Conservation (phyloP, 83 land plant genomes). For the Thuja plicata region DNA sequence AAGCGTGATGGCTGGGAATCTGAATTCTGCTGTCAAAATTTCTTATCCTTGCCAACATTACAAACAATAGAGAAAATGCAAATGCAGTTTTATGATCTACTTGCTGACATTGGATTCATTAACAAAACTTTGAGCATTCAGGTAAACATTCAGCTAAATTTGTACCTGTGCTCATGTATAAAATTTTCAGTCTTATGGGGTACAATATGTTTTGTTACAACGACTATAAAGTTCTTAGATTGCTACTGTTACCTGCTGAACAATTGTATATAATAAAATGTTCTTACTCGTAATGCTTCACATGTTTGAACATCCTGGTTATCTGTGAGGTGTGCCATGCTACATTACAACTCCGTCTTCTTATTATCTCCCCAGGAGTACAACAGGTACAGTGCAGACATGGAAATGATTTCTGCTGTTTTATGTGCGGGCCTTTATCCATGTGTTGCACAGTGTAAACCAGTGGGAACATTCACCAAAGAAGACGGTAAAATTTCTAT, state of each 20-base stretch:
- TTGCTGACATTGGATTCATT: constrained; percentile 83
- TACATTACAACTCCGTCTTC: background rate
- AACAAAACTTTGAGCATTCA: constrained; percentile 55
- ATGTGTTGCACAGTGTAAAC: constrained; percentile 90
- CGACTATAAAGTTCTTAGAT: background rate
- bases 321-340: background rate
- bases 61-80: constrained; percentile 92
- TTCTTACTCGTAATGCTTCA: background rate
- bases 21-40: constrained; percentile 83
- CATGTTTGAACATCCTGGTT: background rate
- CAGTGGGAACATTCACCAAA: constrained; percentile 85
- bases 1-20: constrained; percentile 72
- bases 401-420: constrained; percentile 90
- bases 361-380: constrained; percentile 51
- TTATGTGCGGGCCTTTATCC: constrained; percentile 97
- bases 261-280: background rate
- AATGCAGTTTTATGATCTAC: constrained; percentile 73
- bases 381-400: constrained; percentile 71
- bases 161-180: background rate
- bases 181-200: background rate
- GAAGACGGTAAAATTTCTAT: constrained; percentile 93
- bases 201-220: background rate
- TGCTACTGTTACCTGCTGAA: background rate
- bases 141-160: constrained; percentile 23
- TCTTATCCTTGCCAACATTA: constrained; percentile 69